phyloP scores from a whole-genome alignment of 768 basidiomycete genomes.

The Boletus vinaceobasis region DNA sequence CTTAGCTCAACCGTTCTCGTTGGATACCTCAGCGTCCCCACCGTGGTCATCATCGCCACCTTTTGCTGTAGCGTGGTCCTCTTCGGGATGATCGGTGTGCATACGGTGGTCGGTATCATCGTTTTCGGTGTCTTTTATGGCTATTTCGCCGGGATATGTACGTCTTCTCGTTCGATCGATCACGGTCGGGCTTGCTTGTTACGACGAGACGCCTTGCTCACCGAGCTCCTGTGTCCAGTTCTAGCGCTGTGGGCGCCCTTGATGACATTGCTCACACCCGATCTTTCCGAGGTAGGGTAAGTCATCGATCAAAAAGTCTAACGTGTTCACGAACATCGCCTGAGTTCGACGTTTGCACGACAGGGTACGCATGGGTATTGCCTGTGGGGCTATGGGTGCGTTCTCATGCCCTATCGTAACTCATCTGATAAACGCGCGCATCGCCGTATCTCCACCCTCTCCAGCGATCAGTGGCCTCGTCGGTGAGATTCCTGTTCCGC shows the following conservation, averaged over 20 bases:
- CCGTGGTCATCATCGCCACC: slow-evolving; percentile 33
- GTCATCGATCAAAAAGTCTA: background rate
- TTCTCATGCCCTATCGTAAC: background rate
- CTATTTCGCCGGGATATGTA: slow-evolving; percentile 49
- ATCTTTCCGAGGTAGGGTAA: slow-evolving; percentile 52
- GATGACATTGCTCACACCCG: slow-evolving; percentile 42
- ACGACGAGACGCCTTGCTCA: background rate
- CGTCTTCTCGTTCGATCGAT: slow-evolving; percentile 4
- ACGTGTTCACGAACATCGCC: background rate
- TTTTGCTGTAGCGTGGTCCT: slow-evolving; percentile 38
- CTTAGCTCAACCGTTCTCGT: slow-evolving; percentile 46
- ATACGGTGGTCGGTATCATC: slow-evolving; percentile 37
- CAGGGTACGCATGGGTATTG: slow-evolving; percentile 46
- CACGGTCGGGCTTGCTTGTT: background rate
- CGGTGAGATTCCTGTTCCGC: slow-evolving; percentile 4
- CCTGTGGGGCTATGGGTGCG: slow-evolving; percentile 46
- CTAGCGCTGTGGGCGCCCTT: slow-evolving; percentile 42
- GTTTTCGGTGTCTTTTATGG: slow-evolving; percentile 47
- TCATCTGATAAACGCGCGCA: background rate
- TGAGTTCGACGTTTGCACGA: background rate
- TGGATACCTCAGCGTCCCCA: slow-evolving; percentile 42
- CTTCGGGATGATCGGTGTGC: slow-evolving; percentile 47
- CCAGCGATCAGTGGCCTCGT: slow-evolving; percentile 15
- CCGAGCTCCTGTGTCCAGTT: slow-evolving; percentile 22
- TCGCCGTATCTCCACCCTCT: background rate